Evolutionary conservation across 805 yeast genomes (phyloP).

Genomic region (Saturnispora hagleri): DNA sequence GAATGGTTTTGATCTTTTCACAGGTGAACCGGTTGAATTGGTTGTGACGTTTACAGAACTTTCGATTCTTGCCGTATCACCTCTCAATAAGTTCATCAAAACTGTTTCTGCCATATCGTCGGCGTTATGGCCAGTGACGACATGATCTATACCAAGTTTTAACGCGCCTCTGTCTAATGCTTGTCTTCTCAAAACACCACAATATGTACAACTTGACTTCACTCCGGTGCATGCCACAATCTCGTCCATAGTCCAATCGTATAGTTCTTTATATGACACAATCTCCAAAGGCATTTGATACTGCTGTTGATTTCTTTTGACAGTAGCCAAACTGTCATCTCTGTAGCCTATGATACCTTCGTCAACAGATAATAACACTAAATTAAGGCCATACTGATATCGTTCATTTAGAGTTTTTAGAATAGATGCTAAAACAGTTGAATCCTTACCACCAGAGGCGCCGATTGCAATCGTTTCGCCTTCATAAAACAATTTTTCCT

Average conservation of each 20-base stretch:
- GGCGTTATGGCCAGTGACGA: conserved; percentile 97
- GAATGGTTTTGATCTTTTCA: conserved; percentile 90
- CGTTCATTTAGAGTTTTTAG: conserved; percentile 82
- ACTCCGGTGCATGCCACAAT: conserved; percentile 92
- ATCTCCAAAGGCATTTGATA: conserved; percentile 33
- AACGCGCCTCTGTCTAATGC: conserved; percentile 95
- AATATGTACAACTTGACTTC: conserved; percentile 90
- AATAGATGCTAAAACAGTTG: conserved; percentile 87
- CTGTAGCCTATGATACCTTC: conserved; percentile 97
- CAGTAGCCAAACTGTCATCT: conserved; percentile 95
- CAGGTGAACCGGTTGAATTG: conserved; percentile 73
- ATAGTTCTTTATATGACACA: conserved; percentile 76
- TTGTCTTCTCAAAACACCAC: conserved; percentile 95
- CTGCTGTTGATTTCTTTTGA: conserved; percentile 83
- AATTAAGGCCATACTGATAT: conserved; percentile 76
- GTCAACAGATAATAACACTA: conserved; percentile 79
- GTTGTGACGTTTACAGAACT: conserved; percentile 83
- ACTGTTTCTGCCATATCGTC: conserved; percentile 99
- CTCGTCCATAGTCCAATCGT: conserved; percentile 98
- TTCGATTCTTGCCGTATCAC: conserved; percentile 91
- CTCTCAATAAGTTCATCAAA: conserved; percentile 85
- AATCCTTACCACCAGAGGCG: conserved; percentile 98
- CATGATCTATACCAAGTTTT: conserved; percentile 74
- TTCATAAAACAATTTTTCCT: conserved; percentile 55
- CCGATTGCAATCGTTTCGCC: conserved; percentile 96